Evolutionary conservation across 345 rosid species (phyloP).

Genomic region (Cardamine occulta): DNA sequence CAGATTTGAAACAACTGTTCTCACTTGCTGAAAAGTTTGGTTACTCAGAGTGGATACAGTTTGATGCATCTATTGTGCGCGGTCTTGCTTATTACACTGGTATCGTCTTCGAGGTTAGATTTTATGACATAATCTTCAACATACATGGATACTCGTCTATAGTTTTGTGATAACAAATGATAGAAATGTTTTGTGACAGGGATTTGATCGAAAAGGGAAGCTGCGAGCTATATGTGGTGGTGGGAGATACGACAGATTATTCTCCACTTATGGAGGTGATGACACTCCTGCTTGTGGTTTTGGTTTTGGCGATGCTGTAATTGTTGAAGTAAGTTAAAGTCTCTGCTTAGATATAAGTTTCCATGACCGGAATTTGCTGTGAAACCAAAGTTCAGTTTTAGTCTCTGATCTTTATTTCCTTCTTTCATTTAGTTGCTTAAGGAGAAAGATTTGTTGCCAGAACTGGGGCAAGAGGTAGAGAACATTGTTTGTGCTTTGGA

Average conservation of each 20-base stretch:
- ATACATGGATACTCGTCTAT: not conserved
- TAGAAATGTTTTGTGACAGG: conserved; percentile 44
- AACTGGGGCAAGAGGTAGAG: conserved; percentile 63
- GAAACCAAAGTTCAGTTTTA: not conserved
- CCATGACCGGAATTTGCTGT: not conserved
- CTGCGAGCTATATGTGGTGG: conserved; percentile 96
- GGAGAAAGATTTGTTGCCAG: conserved; percentile 82
- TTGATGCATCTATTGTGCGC: conserved; percentile 96
- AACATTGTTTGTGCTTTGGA: conserved; percentile 88
- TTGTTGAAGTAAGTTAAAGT: conserved; percentile 71
- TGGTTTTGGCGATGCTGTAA: conserved; percentile 96
- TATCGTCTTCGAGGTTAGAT: conserved; percentile 90
- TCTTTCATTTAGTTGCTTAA: conserved; percentile 63
- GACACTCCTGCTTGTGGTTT: conserved; percentile 97
- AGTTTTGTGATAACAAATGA: not conserved
- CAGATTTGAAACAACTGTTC: conserved; percentile 78
- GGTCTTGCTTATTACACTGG: conserved; percentile 99
- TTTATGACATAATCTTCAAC: conserved; percentile 9
- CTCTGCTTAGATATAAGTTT: not conserved
- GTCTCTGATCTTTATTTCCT: not conserved
- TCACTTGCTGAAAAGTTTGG: conserved; percentile 90
- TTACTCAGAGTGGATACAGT: conserved; percentile 90
- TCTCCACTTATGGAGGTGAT: conserved; percentile 92
- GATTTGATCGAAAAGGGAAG: conserved; percentile 84
- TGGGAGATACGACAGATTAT: conserved; percentile 81